A percentile compares a stretch with the other conserved stretches of the same genome.
Conservation (phyloP, 768 basidiomycete species). For the Gyrodon lividus region DNA sequence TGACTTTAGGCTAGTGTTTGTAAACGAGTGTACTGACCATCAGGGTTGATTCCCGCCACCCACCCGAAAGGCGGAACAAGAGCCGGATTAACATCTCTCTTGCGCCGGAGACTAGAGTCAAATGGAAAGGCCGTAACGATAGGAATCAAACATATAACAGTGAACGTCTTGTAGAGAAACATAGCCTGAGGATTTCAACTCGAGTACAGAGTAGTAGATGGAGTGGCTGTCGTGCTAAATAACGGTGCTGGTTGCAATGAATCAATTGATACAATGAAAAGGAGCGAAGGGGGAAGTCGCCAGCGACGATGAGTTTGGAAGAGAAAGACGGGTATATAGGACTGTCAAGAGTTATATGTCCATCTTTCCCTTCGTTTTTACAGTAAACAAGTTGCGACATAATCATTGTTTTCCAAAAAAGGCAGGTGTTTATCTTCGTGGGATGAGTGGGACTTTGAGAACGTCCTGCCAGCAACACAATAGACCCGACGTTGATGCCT, state of each 20-base stretch:
- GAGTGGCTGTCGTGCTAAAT: not conserved
- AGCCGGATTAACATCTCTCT: constrained; percentile 49
- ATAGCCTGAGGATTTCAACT: constrained; percentile 8
- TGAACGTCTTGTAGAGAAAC: constrained; percentile 12
- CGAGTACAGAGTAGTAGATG: not conserved
- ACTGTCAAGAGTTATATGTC: not conserved
- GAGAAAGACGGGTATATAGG: constrained; percentile 4
- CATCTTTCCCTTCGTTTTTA: constrained; percentile 1
- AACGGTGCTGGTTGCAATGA: not conserved
- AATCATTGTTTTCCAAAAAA: constrained; percentile 18
- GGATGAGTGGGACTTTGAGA: not conserved
- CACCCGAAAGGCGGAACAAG: constrained; percentile 65
- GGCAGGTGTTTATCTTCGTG: constrained; percentile 2
- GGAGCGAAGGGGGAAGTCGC: constrained; percentile 14
- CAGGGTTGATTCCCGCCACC: constrained; percentile 55
- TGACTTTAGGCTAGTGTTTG: not conserved
- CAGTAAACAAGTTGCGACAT: not conserved
- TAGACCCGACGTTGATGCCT: not conserved
- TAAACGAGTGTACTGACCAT: constrained; percentile 39
- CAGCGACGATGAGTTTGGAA: constrained; percentile 15
- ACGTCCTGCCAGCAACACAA: not conserved
- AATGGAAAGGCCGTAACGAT: constrained; percentile 17
- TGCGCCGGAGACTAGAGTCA: constrained; percentile 7
- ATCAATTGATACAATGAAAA: not conserved
- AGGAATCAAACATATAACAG: constrained; percentile 9